phyloP scores from a whole-genome alignment of 805 yeast species.

The Candida berthetii region DNA sequence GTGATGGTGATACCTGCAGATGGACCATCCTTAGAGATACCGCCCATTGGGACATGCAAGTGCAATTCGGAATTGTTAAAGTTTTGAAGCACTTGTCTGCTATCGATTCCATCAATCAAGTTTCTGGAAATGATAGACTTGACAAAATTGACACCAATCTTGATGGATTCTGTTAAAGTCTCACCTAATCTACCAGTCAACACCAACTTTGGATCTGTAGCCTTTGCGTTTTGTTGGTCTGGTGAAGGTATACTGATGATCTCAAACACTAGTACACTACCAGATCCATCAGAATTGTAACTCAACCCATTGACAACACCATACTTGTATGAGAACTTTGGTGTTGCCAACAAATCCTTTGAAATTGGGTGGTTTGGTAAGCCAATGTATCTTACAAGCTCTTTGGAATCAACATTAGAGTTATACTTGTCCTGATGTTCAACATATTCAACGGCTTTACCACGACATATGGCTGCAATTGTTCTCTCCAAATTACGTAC shows the following conservation, averaged over 20 bases:
- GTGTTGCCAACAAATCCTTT: constrained; percentile 36
- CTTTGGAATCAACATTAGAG: constrained; percentile 37
- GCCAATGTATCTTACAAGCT: constrained; percentile 66
- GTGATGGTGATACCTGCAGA: constrained; percentile 65
- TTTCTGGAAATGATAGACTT: constrained; percentile 43
- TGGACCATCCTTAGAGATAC: constrained; percentile 52
- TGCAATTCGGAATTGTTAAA: constrained; percentile 57
- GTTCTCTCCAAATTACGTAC: constrained; percentile 74
- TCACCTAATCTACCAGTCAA: constrained; percentile 83
- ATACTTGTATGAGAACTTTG: constrained; percentile 41
- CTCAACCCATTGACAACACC: constrained; percentile 89
- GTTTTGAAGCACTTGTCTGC: constrained; percentile 29
- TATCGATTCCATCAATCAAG: constrained; percentile 23
- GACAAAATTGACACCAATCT: constrained; percentile 71
- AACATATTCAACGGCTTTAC: constrained; percentile 67
- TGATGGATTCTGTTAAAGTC: constrained; percentile 74
- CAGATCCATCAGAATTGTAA: constrained; percentile 82
- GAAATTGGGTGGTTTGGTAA: constrained; percentile 42
- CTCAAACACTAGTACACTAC: constrained; percentile 76
- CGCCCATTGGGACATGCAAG: constrained; percentile 68
- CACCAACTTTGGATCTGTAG: constrained; percentile 33
- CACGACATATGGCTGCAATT: constrained; percentile 72
- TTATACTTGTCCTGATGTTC: constrained; percentile 9
- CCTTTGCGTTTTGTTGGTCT: constrained; percentile 19
- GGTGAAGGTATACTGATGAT: constrained; percentile 54